Base-by-base conservation (phyloP, 179 eudicot species). In the Carnegiea gigantea region DNA sequence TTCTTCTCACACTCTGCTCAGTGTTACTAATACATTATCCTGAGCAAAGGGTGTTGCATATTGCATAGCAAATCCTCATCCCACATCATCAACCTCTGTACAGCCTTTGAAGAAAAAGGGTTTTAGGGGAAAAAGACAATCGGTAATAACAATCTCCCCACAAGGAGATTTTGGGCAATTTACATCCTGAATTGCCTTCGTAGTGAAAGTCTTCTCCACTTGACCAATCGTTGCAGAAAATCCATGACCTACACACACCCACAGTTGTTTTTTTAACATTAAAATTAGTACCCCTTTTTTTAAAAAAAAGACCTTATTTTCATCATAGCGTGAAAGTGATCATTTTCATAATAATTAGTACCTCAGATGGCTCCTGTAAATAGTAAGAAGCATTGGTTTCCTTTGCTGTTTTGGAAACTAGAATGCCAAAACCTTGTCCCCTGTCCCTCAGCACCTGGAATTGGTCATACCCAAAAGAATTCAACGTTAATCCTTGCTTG, bases 351-450 rank as follows among this genome's bases (percentile, higher is more conserved):
- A 0, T 33, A 6, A 21, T 38, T 30, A 17, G 49, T 89, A 86
- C 98, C 97, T 94, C 98, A 2, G 97, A 88, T 72, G 98, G 97
- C 73, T 92, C 98, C 71, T 89, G 98, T 75, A 95, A 83, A 75
- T 89, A 89, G 53, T 94, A 95, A 64, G 99, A 91, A 17, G 99
- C 98, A 79, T 90, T 88, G 71, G 99, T 95, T 77, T 95, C 98
- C 87, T 91, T 94, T 0, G 95, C 92, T 64, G 85, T 82, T 77
- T 92, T 92, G 38, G 97, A 92, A 5, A 95, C 99, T 73, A 95
- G 93, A 82, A 95, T 95, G 38, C 99, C 98, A 82, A 89, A 88
- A 71, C 99, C 99, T 90, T 92, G 97, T 78, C 88, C 97, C 43
- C 93, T 89, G 11, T 93, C 94, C 83, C 91, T 90, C 80, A 95